Evolutionary conservation across 345 rosid genomes (phyloP).

Genomic region (Murraya koenigii): DNA sequence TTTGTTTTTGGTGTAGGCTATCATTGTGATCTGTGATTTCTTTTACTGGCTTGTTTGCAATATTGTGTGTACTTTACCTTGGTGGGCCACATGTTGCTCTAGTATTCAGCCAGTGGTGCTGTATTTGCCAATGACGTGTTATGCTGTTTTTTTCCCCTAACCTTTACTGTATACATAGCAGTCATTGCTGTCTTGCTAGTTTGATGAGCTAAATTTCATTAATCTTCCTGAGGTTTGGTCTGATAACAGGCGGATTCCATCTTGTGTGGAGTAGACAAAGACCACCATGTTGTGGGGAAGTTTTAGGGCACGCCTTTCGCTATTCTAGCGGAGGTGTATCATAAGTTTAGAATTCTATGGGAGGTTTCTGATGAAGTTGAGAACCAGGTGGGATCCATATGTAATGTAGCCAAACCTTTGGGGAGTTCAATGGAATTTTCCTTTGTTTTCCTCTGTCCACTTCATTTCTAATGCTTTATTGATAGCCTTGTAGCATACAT

Average conservation of each 20-base stretch:
- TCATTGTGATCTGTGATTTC: background rate
- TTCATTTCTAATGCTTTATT: background rate
- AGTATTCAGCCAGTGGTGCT: background rate
- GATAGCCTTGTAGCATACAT: background rate
- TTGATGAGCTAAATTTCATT: background rate
- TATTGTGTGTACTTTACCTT: background rate
- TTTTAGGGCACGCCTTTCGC: background rate
- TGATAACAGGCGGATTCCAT: background rate
- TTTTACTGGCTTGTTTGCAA: background rate
- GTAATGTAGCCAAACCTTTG: background rate
- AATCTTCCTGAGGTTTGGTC: background rate
- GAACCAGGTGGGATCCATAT: background rate
- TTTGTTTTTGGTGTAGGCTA: conserved; percentile 2
- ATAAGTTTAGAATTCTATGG: background rate
- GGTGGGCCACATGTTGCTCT: background rate
- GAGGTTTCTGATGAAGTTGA: background rate
- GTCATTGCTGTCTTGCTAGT: background rate
- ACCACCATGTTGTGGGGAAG: background rate
- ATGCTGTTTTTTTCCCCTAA: background rate
- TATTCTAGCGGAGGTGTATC: background rate
- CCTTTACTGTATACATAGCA: too few species aligned
- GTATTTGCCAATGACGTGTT: background rate
- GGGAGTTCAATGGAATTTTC: background rate
- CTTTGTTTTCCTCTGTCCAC: background rate
- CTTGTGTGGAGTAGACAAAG: background rate